Evolutionary conservation across 768 basidiomycete genomes (phyloP).

Genomic region (Lentinula aciculospora): DNA sequence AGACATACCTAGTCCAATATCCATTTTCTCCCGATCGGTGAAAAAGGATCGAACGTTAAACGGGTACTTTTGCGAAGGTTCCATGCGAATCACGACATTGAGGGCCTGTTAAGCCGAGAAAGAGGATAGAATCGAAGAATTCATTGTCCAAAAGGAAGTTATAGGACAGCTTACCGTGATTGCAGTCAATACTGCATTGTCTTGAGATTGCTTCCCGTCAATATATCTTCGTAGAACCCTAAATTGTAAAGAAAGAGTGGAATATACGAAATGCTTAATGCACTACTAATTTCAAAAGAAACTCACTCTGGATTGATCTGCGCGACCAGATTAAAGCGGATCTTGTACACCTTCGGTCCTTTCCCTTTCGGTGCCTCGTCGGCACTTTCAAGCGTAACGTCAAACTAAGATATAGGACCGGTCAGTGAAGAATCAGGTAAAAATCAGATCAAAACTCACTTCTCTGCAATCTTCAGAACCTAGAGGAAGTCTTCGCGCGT

Average conservation of each 20-base stretch:
- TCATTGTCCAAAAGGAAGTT: too few species aligned
- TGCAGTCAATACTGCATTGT: conserved; percentile 59
- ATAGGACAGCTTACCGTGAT: conserved; percentile 50
- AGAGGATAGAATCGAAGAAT: not conserved
- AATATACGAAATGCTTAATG: not conserved
- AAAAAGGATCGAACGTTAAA: conserved; percentile 75
- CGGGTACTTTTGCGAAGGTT: conserved; percentile 57
- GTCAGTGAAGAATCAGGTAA: not conserved
- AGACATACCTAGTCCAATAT: conserved; percentile 24
- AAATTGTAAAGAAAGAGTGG: not conserved
- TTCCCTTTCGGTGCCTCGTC: conserved; percentile 28
- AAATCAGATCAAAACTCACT: conserved; percentile 24
- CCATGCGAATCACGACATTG: conserved; percentile 71
- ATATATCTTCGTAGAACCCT: conserved; percentile 59
- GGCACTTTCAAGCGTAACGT: conserved; percentile 39
- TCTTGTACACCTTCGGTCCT: conserved; percentile 62
- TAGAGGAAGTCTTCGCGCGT: conserved; percentile 42
- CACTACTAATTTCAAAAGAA: not conserved
- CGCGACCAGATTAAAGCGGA: conserved; percentile 53
- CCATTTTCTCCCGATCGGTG: conserved; percentile 48
- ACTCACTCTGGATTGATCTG: conserved; percentile 52
- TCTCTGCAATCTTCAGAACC: conserved; percentile 44
- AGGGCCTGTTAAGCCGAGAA: conserved; percentile 36
- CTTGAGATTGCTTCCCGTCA: conserved; percentile 54
- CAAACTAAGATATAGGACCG: conserved; percentile 39